Percentiles rank a stretch among this genome's conserved stretches.
Conservation (phyloP, 371 early-diverging fungal genomes). For the Syncephalis plumigaleata region DNA sequence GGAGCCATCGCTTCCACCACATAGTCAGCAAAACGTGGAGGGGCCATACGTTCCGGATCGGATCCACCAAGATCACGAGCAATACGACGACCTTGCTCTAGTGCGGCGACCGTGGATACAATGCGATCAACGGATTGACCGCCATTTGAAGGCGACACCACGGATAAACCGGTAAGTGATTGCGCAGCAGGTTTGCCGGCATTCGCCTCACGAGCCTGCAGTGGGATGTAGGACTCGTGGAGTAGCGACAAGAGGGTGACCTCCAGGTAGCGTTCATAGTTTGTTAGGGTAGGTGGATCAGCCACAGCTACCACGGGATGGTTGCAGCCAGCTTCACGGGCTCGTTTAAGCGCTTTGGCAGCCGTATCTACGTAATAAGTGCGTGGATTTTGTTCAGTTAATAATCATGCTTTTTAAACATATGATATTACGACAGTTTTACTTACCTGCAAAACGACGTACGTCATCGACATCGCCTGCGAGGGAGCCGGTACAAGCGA, state of each 20-base stretch:
- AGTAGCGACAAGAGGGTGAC: constrained; percentile 57
- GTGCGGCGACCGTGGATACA: constrained; percentile 34
- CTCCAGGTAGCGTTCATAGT: constrained; percentile 47
- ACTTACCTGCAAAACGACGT: constrained; percentile 39
- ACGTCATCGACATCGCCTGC: constrained; percentile 66
- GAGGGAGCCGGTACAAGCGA: constrained; percentile 54
- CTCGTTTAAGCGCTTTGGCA: constrained; percentile 40
- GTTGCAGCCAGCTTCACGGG: constrained; percentile 38
- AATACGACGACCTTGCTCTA: constrained; percentile 58
- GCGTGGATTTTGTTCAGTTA: neutral
- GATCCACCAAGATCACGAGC: constrained; percentile 65
- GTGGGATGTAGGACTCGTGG: constrained; percentile 50
- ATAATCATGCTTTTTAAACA: neutral
- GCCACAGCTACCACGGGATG: constrained; percentile 41
- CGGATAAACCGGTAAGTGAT: no score
- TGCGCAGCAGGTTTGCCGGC: constrained; percentile 20
- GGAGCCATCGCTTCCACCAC: constrained; percentile 32
- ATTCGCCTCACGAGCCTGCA: constrained; percentile 74
- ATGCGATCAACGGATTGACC: no score
- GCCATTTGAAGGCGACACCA: no score
- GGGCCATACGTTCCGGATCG: constrained; percentile 79
- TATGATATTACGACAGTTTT: neutral
- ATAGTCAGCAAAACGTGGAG: constrained; percentile 51
- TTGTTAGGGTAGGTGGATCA: constrained; percentile 22
- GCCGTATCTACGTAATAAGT: no score